Conservation (phyloP, 1,284 basidiomycete species). For the Sphagnurus paluster region DNA sequence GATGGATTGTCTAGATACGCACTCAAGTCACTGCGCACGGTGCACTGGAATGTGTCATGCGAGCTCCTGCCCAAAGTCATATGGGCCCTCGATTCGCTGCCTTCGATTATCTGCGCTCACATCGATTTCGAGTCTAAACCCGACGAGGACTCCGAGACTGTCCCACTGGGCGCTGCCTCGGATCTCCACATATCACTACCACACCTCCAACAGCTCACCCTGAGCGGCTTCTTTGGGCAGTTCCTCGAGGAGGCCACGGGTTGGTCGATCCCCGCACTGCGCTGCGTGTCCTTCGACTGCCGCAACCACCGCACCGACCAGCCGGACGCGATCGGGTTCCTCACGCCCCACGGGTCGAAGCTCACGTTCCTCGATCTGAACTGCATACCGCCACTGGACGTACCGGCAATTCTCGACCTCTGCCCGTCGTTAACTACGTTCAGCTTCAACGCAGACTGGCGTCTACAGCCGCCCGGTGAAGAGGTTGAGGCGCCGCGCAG, state of each 20-base stretch:
- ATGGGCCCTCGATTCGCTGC: constrained; percentile 62
- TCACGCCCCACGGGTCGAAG: constrained; percentile 51
- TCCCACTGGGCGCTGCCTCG: constrained; percentile 57
- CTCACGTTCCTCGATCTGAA: constrained; percentile 67
- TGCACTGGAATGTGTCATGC: constrained; percentile 58
- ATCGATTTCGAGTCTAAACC: constrained; percentile 48
- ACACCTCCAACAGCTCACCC: constrained; percentile 56
- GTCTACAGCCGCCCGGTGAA: constrained; percentile 32
- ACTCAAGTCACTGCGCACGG: constrained; percentile 49
- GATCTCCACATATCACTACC: constrained; percentile 56
- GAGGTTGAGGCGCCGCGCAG: constrained; percentile 9
- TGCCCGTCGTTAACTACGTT: constrained; percentile 63
- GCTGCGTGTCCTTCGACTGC: constrained; percentile 53
- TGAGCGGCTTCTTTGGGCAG: constrained; percentile 58
- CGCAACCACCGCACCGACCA: constrained; percentile 43
- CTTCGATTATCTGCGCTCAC: constrained; percentile 50
- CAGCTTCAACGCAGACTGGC: constrained; percentile 74
- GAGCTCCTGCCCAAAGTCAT: constrained; percentile 61
- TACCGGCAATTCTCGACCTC: constrained; percentile 56
- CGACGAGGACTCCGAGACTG: constrained; percentile 21
- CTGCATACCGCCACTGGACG: constrained; percentile 52
- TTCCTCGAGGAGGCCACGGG: constrained; percentile 66
- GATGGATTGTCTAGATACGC: constrained; percentile 57
- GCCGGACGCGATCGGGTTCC: constrained; percentile 60
- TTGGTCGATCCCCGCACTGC: constrained; percentile 64